These are phyloP conservation scores for Paramyrothecium sp. DNA, from an alignment of 2,329 filamentous ascomycete species.

Conservation along the genomic window DNA sequence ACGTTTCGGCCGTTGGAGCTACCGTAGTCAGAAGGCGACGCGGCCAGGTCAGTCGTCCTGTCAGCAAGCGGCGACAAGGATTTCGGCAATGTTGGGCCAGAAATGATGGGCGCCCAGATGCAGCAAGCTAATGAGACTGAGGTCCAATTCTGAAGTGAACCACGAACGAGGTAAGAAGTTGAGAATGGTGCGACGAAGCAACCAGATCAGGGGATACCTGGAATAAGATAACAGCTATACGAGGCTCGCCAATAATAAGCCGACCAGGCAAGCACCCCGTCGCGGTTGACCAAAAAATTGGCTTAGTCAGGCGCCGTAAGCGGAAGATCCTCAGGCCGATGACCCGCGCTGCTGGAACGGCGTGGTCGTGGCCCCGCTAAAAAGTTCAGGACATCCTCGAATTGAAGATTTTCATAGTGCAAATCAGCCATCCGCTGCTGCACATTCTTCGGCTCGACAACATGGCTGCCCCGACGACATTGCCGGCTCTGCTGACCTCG, in stretches of 20 bases:
- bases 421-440: constrained; percentile 16
- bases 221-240: not conserved
- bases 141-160: not conserved
- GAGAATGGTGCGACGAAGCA: not conserved
- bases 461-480: constrained; percentile 48
- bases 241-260: not conserved
- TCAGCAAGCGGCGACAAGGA: no score
- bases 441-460: constrained; percentile 7
- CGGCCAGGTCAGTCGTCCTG: not conserved
- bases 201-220: not conserved
- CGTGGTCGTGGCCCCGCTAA: constrained; percentile 21
- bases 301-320: not conserved
- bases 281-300: not conserved
- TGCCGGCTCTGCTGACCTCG: constrained; percentile 50
- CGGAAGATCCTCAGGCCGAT: not conserved
- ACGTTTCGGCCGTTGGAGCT: constrained; percentile 1
- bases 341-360: not conserved
- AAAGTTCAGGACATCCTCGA: constrained; percentile 20
- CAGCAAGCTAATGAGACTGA: not conserved
- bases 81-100: no score
- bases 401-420: constrained; percentile 20
- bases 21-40: not conserved
- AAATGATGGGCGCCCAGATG: no score
- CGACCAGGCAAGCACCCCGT: not conserved
- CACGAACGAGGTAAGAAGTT: not conserved